Base-by-base conservation (phyloP, 768 basidiomycete genomes). In the Pisolithus orientalis region DNA sequence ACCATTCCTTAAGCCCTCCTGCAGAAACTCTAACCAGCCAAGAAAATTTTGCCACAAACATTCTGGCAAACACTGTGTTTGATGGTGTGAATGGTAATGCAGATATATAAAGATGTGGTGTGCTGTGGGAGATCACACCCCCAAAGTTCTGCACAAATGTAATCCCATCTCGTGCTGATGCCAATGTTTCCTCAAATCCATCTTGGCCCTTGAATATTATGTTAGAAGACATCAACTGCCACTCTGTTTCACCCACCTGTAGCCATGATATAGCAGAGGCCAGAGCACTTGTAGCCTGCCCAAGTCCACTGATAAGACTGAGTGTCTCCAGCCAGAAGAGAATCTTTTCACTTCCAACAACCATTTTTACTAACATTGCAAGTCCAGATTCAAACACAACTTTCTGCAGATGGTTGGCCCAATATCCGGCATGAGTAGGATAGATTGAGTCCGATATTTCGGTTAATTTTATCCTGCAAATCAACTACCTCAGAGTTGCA, bases 401-500 rank as follows among this genome's bases (percentile, higher is more conserved):
- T 10, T 27, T 13, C 9, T 44, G 24, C 9, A 44, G 24, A 24
- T 44, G 43, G 24, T 17, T 25, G 6, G 24, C 21, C 43, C 43
- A 44, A 13, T 25, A 44, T 44, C 9, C 9, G 21, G 9, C 24
- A 44, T 9, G 43, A 24, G 14, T 44, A 44, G 8, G 24, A 27
- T 27, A 44, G 13, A 4, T 44, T 21, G 5, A 44, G 9, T 27
- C 21, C 6, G 9, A 44, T 44, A 27, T 27, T 44, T 27, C 25
- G 13, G 6, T 42, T 16, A 5, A 53, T 9, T 10, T 39, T 45
- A 24, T 17, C 37, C 17, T 28, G 5, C 17, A 38, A 28, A 29
- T 34, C 47, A 1, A 5, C 1, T 16, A 70, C 48, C 13, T 68
- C 61, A 16, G 42, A 42, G 53, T 73, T 70, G 13, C 27, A 52